Base-by-base conservation (phyloP, 768 basidiomycete genomes). In the Clitopilus passeckerianus region DNA sequence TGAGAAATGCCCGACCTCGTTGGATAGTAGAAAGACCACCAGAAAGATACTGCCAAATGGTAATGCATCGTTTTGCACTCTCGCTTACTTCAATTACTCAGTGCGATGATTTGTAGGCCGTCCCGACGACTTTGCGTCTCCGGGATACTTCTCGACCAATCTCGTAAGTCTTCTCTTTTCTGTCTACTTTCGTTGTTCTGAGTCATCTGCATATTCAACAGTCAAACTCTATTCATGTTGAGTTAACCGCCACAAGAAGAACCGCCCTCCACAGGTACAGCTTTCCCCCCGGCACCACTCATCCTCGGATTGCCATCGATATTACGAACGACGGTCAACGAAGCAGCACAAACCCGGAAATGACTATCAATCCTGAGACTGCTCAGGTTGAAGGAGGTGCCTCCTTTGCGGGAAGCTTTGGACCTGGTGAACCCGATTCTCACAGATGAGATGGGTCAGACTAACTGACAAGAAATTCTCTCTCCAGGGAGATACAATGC, bases 101-200 rank as follows among this genome's bases (percentile, higher is more conserved):
- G 20, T 24, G 7, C 27, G n/a, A 15, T 23, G 8, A 9, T 34
- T 5, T 27, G 20, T 33, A 86, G 84, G 84, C 12, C 73, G 75
- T 33, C 80, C 84, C 4, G 85, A 86, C 60, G 86, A 87, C 63
- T 77, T 75, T 59, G 84, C 85, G 4, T 81, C 83, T 15, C 86
- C 86, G 0, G 86, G 86, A 54, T 88, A 86, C 66, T 88, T 88
- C 65, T 77, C 85, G 0, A 80, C 82, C 0, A 86, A 86, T 63
- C 71, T 87, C 30, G 84, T 83, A 53, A 18, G 35, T 34, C 23
- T 34, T 10, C n/a, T 10, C 6, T n/a, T 14, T 27, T 12, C 5
- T 57, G 16, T 20, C 55, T 15, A 5, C 22, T 35, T 23, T 18
- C 27, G 20, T 20, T 5, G 30, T 50, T 46, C 10, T 41, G 8